Percentiles rank a stretch among this genome's conserved stretches.
Conservation (phyloP, 2,329 filamentous ascomycete genomes). For the Fusarium avenaceum region DNA sequence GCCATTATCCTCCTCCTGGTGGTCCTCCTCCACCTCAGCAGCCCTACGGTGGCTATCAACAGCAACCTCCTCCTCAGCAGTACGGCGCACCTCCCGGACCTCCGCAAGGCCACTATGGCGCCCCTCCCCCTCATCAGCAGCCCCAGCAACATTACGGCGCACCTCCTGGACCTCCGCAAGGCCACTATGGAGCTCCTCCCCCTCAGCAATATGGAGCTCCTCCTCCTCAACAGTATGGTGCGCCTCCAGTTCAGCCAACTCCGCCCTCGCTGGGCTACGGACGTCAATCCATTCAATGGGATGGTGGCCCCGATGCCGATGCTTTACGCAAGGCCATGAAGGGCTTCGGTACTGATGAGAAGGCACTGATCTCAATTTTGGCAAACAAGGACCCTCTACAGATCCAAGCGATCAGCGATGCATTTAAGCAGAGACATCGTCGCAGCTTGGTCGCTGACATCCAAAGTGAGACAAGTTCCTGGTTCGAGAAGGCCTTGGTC, state of each 20-base stretch:
- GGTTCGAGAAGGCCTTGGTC: slow-evolving; percentile 80
- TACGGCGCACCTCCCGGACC: slow-evolving; percentile 51
- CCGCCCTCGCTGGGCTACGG: slow-evolving; percentile 81
- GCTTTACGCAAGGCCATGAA: slow-evolving; percentile 88
- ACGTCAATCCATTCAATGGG: slow-evolving; percentile 76
- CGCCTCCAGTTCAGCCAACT: slow-evolving; percentile 65
- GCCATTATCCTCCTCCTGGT: slow-evolving; percentile 53
- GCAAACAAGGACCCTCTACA: slow-evolving; percentile 83
- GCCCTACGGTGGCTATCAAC: slow-evolving; percentile 52
- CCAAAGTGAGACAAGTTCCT: slow-evolving; percentile 80
- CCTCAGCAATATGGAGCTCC: slow-evolving; percentile 54
- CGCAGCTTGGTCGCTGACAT: slow-evolving; percentile 82
- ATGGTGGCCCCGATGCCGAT: slow-evolving; percentile 77
- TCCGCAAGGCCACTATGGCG: slow-evolving; percentile 56
- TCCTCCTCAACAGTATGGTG: slow-evolving; percentile 55
- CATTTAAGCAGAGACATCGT: slow-evolving; percentile 74
- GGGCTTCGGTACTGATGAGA: slow-evolving; percentile 91
- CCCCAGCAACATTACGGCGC: slow-evolving; percentile 37
- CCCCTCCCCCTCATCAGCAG: slow-evolving; percentile 54
- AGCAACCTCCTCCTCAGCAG: slow-evolving; percentile 52
- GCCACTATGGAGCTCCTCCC: slow-evolving; percentile 52
- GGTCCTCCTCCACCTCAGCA: slow-evolving; percentile 50
- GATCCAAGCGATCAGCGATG: slow-evolving; percentile 74
- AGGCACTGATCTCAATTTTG: slow-evolving; percentile 77
- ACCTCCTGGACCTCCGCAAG: slow-evolving; percentile 47